These are phyloP conservation scores for Thielaviopsis ethacetica DNA, from an alignment of 2,329 filamentous ascomycete genomes.

Conservation along the genomic window DNA sequence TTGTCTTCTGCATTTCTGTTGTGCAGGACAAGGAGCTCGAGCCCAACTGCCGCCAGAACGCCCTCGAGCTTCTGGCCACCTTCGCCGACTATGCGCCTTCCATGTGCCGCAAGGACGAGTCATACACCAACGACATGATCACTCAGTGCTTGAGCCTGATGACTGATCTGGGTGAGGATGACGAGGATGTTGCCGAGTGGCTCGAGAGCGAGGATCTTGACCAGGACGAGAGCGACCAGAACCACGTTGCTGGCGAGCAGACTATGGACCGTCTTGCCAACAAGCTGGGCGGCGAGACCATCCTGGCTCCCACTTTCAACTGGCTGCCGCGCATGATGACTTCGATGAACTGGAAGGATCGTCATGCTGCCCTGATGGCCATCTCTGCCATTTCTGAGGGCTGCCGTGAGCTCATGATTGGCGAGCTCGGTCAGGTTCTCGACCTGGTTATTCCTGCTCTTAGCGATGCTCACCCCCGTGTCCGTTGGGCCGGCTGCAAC, in stretches of 20 bases:
- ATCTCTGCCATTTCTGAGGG: conserved; percentile 98
- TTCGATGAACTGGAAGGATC: conserved; percentile 83
- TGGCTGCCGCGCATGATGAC: conserved; percentile 98
- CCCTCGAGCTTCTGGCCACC: conserved; percentile 90
- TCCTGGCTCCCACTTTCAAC: conserved; percentile 83
- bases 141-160: conserved; percentile 95
- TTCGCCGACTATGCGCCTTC: conserved; percentile 89
- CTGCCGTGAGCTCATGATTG: conserved; percentile 88
- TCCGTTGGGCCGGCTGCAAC: conserved; percentile 95
- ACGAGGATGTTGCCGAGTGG: conserved; percentile 92
- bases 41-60: conserved; percentile 83
- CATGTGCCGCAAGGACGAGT: conserved; percentile 89
- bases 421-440: conserved; percentile 83
- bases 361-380: conserved; percentile 94
- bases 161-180: conserved; percentile 89
- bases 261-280: conserved; percentile 96
- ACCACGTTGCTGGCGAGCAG: conserved; percentile 95
- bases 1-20: conserved; percentile 82
- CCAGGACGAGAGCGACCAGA: conserved; percentile 87
- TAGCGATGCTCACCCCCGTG: conserved; percentile 77
- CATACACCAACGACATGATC: conserved; percentile 91
- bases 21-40: conserved; percentile 91
- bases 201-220: conserved; percentile 86
- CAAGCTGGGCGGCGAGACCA: conserved; percentile 86
- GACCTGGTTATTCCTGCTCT: conserved; percentile 88